phyloP scores from a whole-genome alignment of 2,329 filamentous ascomycete species.

The Periconia digitata region DNA sequence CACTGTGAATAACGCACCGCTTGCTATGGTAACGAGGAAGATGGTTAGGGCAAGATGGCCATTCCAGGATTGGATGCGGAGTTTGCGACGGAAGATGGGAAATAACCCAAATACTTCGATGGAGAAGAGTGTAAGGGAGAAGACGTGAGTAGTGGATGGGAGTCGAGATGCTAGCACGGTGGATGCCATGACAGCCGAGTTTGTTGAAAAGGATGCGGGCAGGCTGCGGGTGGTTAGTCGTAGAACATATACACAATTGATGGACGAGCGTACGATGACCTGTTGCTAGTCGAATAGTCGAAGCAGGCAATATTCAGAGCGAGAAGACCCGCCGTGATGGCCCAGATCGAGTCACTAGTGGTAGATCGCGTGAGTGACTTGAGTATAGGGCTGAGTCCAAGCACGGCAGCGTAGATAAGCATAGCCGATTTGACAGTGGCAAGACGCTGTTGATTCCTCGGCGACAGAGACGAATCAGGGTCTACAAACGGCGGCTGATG shows the following conservation, averaged over 20 bases:
- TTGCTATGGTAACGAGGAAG: slow-evolving; percentile 75
- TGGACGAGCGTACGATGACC: slow-evolving; percentile 49
- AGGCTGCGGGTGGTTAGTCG: slow-evolving; percentile 53
- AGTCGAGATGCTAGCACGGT: slow-evolving; percentile 90
- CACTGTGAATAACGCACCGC: slow-evolving; percentile 71
- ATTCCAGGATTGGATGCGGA: slow-evolving; percentile 77
- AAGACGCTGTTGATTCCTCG: slow-evolving; percentile 64
- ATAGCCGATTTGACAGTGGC: slow-evolving; percentile 89
- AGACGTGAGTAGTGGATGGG: slow-evolving; percentile 89
- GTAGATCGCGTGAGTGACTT: slow-evolving; percentile 95
- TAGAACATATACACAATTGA: slow-evolving; percentile 9
- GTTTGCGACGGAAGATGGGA: slow-evolving; percentile 91
- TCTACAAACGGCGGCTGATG: slow-evolving; percentile 45
- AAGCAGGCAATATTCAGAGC: slow-evolving; percentile 98
- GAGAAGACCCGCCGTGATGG: slow-evolving; percentile 89
- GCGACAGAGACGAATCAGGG: slow-evolving; percentile 48
- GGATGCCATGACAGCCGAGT: slow-evolving; percentile 93
- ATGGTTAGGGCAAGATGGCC: slow-evolving; percentile 79
- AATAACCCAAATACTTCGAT: slow-evolving; percentile 98
- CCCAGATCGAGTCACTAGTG: slow-evolving; percentile 94
- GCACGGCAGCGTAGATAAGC: slow-evolving; percentile 87
- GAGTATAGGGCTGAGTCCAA: slow-evolving; percentile 90
- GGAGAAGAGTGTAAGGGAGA: slow-evolving; percentile 90
- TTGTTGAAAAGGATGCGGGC: slow-evolving; percentile 80
- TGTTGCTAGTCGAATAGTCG: slow-evolving; percentile 78